Conservation (phyloP, 345 rosid species). For the Chamaenerion angustifolium region DNA sequence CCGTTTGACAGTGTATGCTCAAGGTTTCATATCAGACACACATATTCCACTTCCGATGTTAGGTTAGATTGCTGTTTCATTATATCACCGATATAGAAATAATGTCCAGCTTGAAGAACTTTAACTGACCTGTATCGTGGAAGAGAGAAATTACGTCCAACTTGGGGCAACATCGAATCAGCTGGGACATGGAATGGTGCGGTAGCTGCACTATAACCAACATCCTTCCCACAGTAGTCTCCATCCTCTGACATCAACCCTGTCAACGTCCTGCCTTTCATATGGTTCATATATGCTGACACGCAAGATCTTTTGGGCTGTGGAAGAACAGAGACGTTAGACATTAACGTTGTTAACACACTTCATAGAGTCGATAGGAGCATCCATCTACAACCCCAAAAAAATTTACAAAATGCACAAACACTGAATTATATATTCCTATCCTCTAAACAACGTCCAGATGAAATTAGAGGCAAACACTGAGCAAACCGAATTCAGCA, state of each 20-base stretch:
- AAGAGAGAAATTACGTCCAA: conserved; percentile 28
- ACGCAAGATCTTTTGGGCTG: conserved; percentile 1
- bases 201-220: conserved; percentile 9
- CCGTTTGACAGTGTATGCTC: no score
- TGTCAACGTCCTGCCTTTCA: neutral
- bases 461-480: neutral
- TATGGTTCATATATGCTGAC: neutral
- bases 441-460: no score
- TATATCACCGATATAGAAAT: no score
- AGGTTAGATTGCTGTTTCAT: no score
- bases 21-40: no score
- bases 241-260: conserved; percentile 12
- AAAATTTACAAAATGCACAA: no score
- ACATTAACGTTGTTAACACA: no score
- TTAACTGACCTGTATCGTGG: conserved; percentile 52
- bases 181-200: conserved; percentile 7
- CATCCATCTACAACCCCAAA: no score
- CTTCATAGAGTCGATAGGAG: neutral
- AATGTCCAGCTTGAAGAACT: no score
- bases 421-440: no score
- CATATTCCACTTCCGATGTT: neutral
- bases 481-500: conserved; percentile 1
- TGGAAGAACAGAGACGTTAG: neutral
- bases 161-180: conserved; percentile 16
- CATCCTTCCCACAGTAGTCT: conserved; percentile 13